Base-by-base conservation (phyloP, 805 yeast species). In the Martiniozyma abietophila region DNA sequence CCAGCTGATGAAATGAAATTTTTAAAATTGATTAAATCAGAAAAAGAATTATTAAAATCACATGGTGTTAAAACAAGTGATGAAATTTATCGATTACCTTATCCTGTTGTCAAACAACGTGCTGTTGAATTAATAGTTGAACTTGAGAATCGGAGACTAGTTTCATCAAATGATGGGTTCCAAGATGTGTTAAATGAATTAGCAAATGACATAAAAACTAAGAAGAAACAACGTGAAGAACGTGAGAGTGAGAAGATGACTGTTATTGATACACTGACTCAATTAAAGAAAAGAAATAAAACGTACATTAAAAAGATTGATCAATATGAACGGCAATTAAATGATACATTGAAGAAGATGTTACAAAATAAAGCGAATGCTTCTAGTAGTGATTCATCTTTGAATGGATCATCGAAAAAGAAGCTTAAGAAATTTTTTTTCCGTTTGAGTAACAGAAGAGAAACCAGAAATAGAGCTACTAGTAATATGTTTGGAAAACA, bases 151-250 rank as follows among this genome's bases (percentile, higher is more conserved):
- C 56, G 71, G 50, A 86, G 84, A 2, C 56, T 65, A 25, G 66
- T 88, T 7, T 64, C 79, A 3, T 67, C 94, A 39, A 61, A 67
- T 21, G 74, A 84, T 50, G 74, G 80, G 14, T 84, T 76, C 54
- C 97, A 92, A 51, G 76, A 71, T 16, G 51, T 92, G 10, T 58
- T 92, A 39, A 85, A 86, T 49, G 84, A 82, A 42, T 78, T 92
- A 41, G 94, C 96, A 0, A 59, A 68, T 35, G 96, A 89, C 43
- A 84, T 92, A 43, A 62, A 58, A 44, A 51, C 56, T 33, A 65
- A 67, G 44, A 67, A 63, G 42, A 50, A 59, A 8, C 71, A 65
- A 41, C 54, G 73, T 40, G 50, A 53, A 24, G 53, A 57, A 25
- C 49, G 74, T 8, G 59, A 60, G 17, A 50, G 56, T 12, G 72